Conservation (phyloP, 345 rosid species). For the Salix exigua region DNA sequence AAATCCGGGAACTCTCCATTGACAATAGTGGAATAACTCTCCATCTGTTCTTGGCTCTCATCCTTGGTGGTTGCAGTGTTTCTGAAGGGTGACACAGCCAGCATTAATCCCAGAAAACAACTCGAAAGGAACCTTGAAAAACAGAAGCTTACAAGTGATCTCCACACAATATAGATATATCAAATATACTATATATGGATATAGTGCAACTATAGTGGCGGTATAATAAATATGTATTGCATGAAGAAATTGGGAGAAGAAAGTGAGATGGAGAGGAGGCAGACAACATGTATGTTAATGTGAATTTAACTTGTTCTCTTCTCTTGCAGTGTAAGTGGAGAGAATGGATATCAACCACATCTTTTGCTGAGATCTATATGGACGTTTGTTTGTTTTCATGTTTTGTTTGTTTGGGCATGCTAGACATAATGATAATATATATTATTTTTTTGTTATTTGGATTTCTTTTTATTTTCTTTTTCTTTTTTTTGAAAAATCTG, state of each 20-base stretch:
- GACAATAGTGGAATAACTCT: constrained; percentile 26
- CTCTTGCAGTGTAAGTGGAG: constrained; percentile 18
- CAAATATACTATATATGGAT: neutral
- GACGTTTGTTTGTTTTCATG: constrained; percentile 23
- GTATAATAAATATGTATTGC: constrained; percentile 6
- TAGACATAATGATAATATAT: neutral
- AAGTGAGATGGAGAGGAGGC: constrained; percentile 11
- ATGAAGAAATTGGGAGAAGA: constrained; percentile 3
- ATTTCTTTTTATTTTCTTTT: too few relatives aligned
- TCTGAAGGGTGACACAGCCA: constrained; percentile 61
- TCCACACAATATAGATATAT: neutral
- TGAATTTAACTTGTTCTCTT: constrained; percentile 1
- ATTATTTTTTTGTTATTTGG: too few relatives aligned
- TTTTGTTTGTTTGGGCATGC: constrained; percentile 4
- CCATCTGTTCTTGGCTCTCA: constrained; percentile 43
- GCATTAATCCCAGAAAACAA: constrained; percentile 43
- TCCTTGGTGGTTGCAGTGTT: constrained; percentile 26
- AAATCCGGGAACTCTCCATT: constrained; percentile 44
- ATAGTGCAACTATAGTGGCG: constrained; percentile 18
- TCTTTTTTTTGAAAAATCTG: constrained; percentile 25
- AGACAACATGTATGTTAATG: constrained; percentile 11
- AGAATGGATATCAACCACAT: constrained; percentile 49
- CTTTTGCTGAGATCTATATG: constrained; percentile 29
- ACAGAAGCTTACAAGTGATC: neutral
- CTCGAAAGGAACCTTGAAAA: too few relatives aligned